Evolutionary conservation across 2,329 filamentous ascomycete genomes (phyloP), one percentile per base, ranked within the genome.

Genomic region (Xylaria sp.): DNA sequence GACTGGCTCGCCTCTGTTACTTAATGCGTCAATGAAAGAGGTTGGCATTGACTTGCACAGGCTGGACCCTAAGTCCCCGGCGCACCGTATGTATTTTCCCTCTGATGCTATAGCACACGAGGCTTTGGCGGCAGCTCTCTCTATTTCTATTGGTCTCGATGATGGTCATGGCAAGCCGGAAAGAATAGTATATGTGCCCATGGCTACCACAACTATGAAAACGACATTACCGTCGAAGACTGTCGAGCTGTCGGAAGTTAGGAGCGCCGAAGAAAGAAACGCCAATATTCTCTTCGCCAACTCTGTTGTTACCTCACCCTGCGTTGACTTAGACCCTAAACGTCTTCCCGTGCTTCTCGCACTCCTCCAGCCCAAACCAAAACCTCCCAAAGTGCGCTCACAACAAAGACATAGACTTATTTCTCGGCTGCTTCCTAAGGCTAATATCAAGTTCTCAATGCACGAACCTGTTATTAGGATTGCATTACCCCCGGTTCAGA

Each of bases 41-140:
- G 89, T 99, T 47, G 95, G 95, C 67, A 87, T 99, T 76, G 96
- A 99, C 76, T 83, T 99, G 45, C 91, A 98, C 77, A 90, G 95
- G 25, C 86, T 99, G 61, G 95, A 99, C 77, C 91, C 93, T 47
- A 95, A 93, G 74, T 97, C 94, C 17, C 94, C 96, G 0, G 94
- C 95, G 0, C 96, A 99, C 83, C 90, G 96, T 69, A 99, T 98
- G 96, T 98, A 99, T 79, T 99, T 99, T 76, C 92, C 94, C 2
- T 89, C 91, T 25, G 91, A 93, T 68, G 96, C 97, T 76, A 90
- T 97, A 74, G 96, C 96, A 13, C 96, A 99, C 78, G 95, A 99
- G 82, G 96, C 94, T 11, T 85, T 99, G 39, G 87, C 96, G 25
- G 96, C 95, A 20, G 96, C 94, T 3, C 89, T 99, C 45, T 97